phyloP scores from a whole-genome alignment of 306 rosid genomes.

The Trifolium pratense region DNA sequence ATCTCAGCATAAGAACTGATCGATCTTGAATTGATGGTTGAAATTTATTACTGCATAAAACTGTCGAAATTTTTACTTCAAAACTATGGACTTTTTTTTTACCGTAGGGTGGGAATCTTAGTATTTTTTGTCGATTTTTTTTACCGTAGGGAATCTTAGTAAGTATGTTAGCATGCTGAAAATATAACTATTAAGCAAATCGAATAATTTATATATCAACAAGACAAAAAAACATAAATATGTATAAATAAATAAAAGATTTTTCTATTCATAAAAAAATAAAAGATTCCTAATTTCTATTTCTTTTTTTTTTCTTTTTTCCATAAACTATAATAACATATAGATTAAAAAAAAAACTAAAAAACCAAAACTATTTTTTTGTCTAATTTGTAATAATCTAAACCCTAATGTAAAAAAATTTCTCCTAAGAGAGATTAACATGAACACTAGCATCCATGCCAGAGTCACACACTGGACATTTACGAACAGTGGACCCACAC shows the following conservation, averaged over 20 bases:
- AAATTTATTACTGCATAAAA: too few relatives aligned
- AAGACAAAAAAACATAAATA: background rate
- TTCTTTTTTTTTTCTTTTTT: background rate
- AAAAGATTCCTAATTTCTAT: background rate
- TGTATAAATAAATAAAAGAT: constrained; percentile 39
- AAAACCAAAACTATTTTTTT: constrained; percentile 11
- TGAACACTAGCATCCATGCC: constrained; percentile 74
- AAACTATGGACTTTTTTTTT: too few relatives aligned
- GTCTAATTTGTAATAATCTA: background rate
- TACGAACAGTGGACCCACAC: constrained; percentile 78
- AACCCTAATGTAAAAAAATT: constrained; percentile 26
- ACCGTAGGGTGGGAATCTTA: too few relatives aligned
- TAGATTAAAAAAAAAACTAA: background rate
- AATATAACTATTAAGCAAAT: too few relatives aligned
- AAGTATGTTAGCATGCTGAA: too few relatives aligned
- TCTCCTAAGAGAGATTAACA: constrained; percentile 74
- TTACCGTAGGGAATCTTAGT: too few relatives aligned
- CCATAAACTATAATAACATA: constrained; percentile 15
- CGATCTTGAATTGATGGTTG: too few relatives aligned
- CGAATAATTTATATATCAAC: background rate
- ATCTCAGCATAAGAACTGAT: too few relatives aligned
- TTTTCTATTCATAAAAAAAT: constrained; percentile 39
- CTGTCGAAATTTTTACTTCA: too few relatives aligned
- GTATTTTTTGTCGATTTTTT: too few relatives aligned
- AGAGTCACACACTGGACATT: constrained; percentile 79